phyloP scores from a whole-genome alignment of 768 basidiomycete genomes.

The Amanita muscaria region DNA sequence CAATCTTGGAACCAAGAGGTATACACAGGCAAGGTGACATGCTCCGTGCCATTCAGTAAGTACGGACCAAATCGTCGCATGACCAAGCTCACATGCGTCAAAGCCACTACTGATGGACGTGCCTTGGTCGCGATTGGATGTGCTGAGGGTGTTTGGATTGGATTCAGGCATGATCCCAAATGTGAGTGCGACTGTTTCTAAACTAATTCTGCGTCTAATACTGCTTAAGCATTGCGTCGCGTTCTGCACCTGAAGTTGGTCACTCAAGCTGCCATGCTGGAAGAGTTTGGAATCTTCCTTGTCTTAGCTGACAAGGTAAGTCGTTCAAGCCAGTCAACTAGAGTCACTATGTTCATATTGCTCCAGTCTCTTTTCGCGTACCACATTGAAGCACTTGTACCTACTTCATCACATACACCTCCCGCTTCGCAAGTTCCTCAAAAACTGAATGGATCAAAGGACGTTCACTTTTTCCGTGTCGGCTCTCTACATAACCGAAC shows the following conservation, averaged over 20 bases:
- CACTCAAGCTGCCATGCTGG: conserved; percentile 89
- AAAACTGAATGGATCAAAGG: conserved; percentile 78
- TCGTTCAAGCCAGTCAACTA: conserved; percentile 37
- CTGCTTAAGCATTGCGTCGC: conserved; percentile 65
- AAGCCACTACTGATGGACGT: conserved; percentile 78
- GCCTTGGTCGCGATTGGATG: conserved; percentile 84
- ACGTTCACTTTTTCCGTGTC: conserved; percentile 94
- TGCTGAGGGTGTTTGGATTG: conserved; percentile 92
- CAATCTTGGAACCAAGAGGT: conserved; percentile 65
- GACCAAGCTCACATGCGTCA: conserved; percentile 32
- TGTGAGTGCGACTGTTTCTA: conserved; percentile 39
- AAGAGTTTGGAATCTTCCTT: conserved; percentile 94
- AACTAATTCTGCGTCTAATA: conserved; percentile 16
- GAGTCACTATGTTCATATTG: neutral
- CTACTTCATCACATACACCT: conserved; percentile 62
- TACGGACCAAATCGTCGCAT: conserved; percentile 15
- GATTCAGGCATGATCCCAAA: conserved; percentile 76
- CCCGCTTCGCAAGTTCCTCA: conserved; percentile 78
- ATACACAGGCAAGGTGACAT: conserved; percentile 82
- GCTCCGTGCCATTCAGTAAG: conserved; percentile 86
- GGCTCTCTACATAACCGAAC: conserved; percentile 82
- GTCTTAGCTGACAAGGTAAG: conserved; percentile 85
- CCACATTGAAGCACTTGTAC: conserved; percentile 93
- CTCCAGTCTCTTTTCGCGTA: conserved; percentile 88
- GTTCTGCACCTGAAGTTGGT: conserved; percentile 90